phyloP scores from a whole-genome alignment of 805 yeast species.

The Candida nanaspora region DNA sequence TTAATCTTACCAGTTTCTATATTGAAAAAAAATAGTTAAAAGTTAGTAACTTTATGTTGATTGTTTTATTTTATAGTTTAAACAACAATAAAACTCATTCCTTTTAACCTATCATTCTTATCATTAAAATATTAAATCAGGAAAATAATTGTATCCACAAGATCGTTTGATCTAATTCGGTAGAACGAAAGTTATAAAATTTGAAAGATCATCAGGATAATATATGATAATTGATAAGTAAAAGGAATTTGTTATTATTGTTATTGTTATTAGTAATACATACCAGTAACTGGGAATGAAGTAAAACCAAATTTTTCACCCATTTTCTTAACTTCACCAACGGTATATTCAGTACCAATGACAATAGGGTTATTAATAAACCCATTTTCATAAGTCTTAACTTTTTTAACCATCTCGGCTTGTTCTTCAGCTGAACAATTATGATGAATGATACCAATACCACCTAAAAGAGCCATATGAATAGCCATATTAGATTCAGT shows the following conservation, averaged over 20 bases:
- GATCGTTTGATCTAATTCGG: constrained; percentile 96
- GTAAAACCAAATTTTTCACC: constrained; percentile 79
- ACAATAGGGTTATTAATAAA: constrained; percentile 93
- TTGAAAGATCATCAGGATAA: constrained; percentile 46
- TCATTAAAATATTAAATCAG: constrained; percentile 31
- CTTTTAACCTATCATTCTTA: too few relatives aligned
- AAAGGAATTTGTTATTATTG: neutral
- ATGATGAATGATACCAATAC: constrained; percentile 98
- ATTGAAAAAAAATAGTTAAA: constrained; percentile 3
- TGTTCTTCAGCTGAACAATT: constrained; percentile 96
- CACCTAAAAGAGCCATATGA: constrained; percentile 96
- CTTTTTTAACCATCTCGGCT: constrained; percentile 96
- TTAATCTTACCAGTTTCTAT: constrained; percentile 79
- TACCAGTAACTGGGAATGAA: constrained; percentile 99
- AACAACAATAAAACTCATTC: too few relatives aligned
- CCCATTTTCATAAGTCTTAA: constrained; percentile 95
- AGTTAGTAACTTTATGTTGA: neutral
- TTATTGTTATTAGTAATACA: constrained; percentile 41
- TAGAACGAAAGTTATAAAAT: constrained; percentile 96
- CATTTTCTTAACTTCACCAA: constrained; percentile 71
- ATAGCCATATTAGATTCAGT: constrained; percentile 98
- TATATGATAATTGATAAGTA: neutral
- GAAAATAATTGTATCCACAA: constrained; percentile 62
- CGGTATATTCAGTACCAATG: constrained; percentile 66
- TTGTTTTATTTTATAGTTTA: too few relatives aligned